phyloP scores from a whole-genome alignment of 306 rosid genomes.

The Trifolium dubium region DNA sequence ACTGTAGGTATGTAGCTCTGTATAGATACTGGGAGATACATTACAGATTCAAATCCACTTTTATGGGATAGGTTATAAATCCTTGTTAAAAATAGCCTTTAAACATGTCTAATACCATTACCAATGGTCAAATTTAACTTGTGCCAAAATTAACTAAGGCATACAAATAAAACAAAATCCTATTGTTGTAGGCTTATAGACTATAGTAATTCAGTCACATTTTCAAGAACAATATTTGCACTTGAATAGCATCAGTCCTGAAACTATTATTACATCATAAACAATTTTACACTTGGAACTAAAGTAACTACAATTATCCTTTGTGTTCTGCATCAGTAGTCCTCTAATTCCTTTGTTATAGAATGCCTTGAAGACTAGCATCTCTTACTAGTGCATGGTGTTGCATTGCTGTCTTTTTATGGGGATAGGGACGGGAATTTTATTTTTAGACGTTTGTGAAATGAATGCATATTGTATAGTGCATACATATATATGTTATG shows the following conservation, averaged over 20 bases:
- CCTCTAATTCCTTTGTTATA: no score
- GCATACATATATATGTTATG: no score
- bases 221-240: neutral
- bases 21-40: neutral
- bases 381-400: neutral
- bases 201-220: neutral
- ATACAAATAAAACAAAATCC: neutral
- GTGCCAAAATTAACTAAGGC: neutral
- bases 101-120: conserved; percentile 1
- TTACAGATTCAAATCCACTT: neutral
- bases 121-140: conserved; percentile 9
- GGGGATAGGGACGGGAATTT: no score
- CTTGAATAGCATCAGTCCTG: neutral
- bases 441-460: no score
- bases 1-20: neutral
- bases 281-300: neutral
- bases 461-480: no score
- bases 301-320: neutral
- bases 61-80: neutral
- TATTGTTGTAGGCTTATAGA: neutral
- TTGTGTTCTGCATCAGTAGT: conserved; percentile 8
- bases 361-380: conserved; percentile 1
- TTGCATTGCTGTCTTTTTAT: no score
- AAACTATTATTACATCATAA: neutral
- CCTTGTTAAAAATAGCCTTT: neutral